Evolutionary conservation across 257 asterid species (phyloP).

Genomic region (Nicotiana tabacum): DNA sequence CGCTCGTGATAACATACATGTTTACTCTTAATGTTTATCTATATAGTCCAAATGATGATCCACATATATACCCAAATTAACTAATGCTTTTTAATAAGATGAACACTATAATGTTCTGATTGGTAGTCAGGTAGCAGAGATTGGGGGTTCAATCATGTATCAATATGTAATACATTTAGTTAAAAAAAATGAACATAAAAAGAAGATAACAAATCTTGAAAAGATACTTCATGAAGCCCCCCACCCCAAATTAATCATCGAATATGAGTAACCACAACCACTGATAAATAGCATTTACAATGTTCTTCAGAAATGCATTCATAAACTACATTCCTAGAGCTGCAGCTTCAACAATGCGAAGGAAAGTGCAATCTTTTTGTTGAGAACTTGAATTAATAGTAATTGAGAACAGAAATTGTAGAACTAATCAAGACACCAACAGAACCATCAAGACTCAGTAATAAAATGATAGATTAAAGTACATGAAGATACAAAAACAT

Average conservation of each 20-base stretch:
- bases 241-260: neutral
- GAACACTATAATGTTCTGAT: neutral
- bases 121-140: neutral
- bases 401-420: neutral
- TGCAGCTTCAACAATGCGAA: too few species aligned
- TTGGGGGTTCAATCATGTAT: neutral
- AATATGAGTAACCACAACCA: too few species aligned
- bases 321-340: too few species aligned
- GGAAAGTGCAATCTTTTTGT: neutral
- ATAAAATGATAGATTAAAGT: neutral
- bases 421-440: neutral
- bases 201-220: neutral
- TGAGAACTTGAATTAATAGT: too few species aligned
- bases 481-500: neutral
- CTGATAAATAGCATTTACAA: neutral
- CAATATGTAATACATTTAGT: neutral
- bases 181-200: neutral
- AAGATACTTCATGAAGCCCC: neutral
- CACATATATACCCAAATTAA: neutral
- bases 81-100: neutral
- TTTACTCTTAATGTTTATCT: neutral
- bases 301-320: neutral
- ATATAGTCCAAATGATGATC: neutral
- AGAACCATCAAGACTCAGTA: neutral
- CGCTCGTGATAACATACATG: neutral